These are phyloP conservation scores for Blastomyces parvus DNA, from an alignment of 2,329 filamentous ascomycete genomes.

Conservation along the genomic window DNA sequence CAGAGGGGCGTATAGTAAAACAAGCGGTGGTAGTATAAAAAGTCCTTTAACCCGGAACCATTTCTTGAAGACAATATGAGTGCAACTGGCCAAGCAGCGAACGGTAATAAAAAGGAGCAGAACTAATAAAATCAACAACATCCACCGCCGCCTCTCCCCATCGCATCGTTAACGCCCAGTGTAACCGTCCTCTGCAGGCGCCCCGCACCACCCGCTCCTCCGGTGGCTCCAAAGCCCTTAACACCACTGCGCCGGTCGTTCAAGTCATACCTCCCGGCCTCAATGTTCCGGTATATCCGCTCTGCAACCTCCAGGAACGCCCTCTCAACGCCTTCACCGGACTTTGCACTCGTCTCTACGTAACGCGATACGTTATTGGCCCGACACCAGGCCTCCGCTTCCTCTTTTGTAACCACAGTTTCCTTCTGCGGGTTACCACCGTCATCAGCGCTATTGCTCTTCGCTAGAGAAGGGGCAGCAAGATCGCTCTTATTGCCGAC, in stretches of 20 bases:
- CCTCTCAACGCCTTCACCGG: conserved; percentile 82
- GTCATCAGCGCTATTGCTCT: conserved; percentile 17
- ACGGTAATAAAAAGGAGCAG: not conserved
- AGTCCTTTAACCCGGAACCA: not conserved
- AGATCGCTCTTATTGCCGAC: conserved; percentile 95
- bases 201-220: conserved; percentile 23
- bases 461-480: conserved; percentile 41
- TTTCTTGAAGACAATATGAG: not conserved
- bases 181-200: conserved; percentile 34
- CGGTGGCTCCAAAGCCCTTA: conserved; percentile 50
- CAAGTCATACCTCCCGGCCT: conserved; percentile 86
- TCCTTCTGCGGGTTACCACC: not conserved
- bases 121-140: conserved; percentile 28
- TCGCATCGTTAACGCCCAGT: conserved; percentile 40
- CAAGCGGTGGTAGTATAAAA: not conserved
- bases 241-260: conserved; percentile 89
- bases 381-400: conserved; percentile 83
- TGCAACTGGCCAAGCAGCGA: not conserved
- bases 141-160: conserved; percentile 29
- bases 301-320: conserved; percentile 91
- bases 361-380: conserved; percentile 82
- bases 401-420: conserved; percentile 60
- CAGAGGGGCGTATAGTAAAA: not conserved
- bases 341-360: conserved; percentile 94
- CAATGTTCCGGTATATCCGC: conserved; percentile 93